phyloP scores from a whole-genome alignment of 805 yeast genomes.

The Candida ovalis region DNA sequence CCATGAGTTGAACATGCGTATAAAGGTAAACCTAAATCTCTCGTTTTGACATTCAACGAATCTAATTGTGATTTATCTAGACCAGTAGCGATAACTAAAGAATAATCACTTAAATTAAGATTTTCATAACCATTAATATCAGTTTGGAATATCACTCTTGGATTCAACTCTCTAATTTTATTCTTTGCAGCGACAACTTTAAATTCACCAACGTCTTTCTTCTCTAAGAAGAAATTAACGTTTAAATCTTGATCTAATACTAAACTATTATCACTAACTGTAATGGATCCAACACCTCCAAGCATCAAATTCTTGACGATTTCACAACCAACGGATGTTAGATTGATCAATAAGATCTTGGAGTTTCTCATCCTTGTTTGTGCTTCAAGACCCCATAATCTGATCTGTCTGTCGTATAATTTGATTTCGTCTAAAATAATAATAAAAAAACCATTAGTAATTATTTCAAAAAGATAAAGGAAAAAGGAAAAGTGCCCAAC shows the following conservation, averaged over 20 bases:
- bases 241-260: conserved; percentile 63
- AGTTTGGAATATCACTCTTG: conserved; percentile 59
- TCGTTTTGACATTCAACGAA: conserved; percentile 50
- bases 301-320: conserved; percentile 78
- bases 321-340: conserved; percentile 80
- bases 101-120: conserved; percentile 33
- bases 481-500: neutral
- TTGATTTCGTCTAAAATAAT: conserved; percentile 68
- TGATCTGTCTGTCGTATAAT: conserved; percentile 87
- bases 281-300: conserved; percentile 81
- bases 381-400: conserved; percentile 95
- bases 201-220: conserved; percentile 48
- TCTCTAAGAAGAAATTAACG: conserved; percentile 69
- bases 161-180: conserved; percentile 70
- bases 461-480: neutral
- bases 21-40: conserved; percentile 58
- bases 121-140: conserved; percentile 32
- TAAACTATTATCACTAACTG: conserved; percentile 56
- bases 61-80: conserved; percentile 38
- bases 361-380: conserved; percentile 75
- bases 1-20: conserved; percentile 73
- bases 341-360: conserved; percentile 61
- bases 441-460: neutral
- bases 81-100: conserved; percentile 75
- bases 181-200: conserved; percentile 53